phyloP scores from a whole-genome alignment of 2,329 filamentous ascomycete genomes.

The Venturia nashicola region DNA sequence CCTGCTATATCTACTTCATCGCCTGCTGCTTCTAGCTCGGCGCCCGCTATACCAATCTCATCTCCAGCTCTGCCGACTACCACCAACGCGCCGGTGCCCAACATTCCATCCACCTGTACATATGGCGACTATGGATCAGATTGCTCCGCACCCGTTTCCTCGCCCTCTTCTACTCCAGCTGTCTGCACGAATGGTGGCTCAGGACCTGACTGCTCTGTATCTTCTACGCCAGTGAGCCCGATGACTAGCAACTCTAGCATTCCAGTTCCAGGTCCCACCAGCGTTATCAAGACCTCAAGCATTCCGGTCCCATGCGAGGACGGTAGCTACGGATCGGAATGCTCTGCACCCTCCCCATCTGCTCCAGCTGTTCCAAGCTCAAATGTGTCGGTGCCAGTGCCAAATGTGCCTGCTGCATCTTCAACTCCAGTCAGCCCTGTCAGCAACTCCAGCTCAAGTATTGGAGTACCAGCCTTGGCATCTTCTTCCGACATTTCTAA shows the following conservation, averaged over 20 bases:
- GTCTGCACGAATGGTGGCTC: too few relatives aligned
- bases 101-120: neutral
- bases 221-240: neutral
- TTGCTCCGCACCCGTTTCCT: too few relatives aligned
- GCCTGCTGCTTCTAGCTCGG: slow-evolving; percentile 6
- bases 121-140: too few relatives aligned
- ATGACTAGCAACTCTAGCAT: neutral
- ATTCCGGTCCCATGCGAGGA: neutral
- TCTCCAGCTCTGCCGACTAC: neutral
- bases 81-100: neutral
- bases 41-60: neutral
- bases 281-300: neutral
- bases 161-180: too few relatives aligned
- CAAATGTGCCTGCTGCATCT: neutral
- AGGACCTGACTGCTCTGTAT: neutral
- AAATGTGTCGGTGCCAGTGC: neutral
- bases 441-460: neutral
- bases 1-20: neutral
- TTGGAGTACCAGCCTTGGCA: too few relatives aligned
- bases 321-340: too few relatives aligned
- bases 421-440: neutral
- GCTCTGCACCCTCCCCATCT: neutral
- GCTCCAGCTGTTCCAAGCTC: neutral
- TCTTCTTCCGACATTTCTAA: neutral
- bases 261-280: too few relatives aligned